Conservation (phyloP, 768 basidiomycete species). For the Pleurotus salmoneostramineus region DNA sequence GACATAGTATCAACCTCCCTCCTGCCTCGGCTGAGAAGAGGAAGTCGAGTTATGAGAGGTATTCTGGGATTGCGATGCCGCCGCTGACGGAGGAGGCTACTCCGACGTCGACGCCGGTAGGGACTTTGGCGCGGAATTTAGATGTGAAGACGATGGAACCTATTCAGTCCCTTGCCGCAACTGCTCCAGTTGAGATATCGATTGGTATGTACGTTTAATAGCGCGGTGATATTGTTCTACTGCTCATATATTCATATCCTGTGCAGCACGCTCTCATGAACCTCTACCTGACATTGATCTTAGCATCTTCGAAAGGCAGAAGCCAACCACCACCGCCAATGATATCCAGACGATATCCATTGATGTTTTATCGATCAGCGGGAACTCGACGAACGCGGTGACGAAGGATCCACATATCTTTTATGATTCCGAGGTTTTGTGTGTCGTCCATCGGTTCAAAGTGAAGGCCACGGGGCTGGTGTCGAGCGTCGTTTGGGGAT, state of each 20-base stretch:
- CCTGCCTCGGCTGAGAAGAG: slow-evolving; percentile 46
- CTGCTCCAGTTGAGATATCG: too few species aligned
- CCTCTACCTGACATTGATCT: slow-evolving; percentile 49
- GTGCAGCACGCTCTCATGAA: slow-evolving; percentile 33
- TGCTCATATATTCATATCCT: too few species aligned
- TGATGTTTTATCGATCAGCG: slow-evolving; percentile 61
- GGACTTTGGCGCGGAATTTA: slow-evolving; percentile 41
- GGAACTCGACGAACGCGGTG: slow-evolving; percentile 43
- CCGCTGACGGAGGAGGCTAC: slow-evolving; percentile 67
- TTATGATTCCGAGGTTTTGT: slow-evolving; percentile 70
- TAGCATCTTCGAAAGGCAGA: slow-evolving; percentile 25
- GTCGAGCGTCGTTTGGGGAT: slow-evolving; percentile 70
- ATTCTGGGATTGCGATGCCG: slow-evolving; percentile 59
- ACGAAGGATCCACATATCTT: slow-evolving; percentile 49
- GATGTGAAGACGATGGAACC: background rate
- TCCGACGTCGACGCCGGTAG: slow-evolving; percentile 48
- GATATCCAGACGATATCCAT: slow-evolving; percentile 63
- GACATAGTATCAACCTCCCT: slow-evolving; percentile 6
- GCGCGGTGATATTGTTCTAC: too few species aligned
- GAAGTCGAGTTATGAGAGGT: slow-evolving; percentile 65
- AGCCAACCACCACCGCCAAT: slow-evolving; percentile 18
- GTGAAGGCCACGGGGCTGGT: slow-evolving; percentile 62
- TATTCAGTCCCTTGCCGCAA: too few species aligned
- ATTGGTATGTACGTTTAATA: slow-evolving; percentile 10
- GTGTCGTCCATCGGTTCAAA: slow-evolving; percentile 68